These are phyloP conservation scores for Cryphonectria radicalis DNA, from an alignment of 2,329 filamentous ascomycete species.

Conservation along the genomic window DNA sequence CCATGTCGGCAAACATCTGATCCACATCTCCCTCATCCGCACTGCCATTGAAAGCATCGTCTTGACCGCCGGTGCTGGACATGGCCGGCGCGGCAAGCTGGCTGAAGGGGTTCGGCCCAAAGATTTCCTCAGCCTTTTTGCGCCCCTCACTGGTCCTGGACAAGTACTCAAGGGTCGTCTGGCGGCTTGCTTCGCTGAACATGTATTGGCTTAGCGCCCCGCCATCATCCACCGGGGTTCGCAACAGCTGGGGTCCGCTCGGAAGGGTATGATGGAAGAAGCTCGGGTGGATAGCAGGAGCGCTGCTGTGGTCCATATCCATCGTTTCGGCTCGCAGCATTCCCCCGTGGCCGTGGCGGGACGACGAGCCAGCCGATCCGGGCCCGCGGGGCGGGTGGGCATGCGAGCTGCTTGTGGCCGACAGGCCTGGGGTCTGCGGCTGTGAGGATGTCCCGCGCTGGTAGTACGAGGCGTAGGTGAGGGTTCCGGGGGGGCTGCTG, in stretches of 20 bases:
- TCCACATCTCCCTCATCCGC: constrained; percentile 53
- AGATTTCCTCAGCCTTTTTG: constrained; percentile 55
- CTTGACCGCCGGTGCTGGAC: constrained; percentile 27
- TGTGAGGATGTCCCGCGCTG: constrained; percentile 42
- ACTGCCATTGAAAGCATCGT: constrained; percentile 35
- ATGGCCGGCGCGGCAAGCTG: constrained; percentile 23
- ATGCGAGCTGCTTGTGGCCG: constrained; percentile 39
- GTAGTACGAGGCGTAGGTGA: constrained; percentile 40
- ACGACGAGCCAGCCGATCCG: constrained; percentile 41
- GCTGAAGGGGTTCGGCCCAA: constrained; percentile 53
- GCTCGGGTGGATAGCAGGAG: constrained; percentile 45
- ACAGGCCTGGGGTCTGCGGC: constrained; percentile 43
- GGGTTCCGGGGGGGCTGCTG: constrained; percentile 42
- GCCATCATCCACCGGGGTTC: constrained; percentile 41
- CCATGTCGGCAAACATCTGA: constrained; percentile 61
- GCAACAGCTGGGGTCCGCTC: constrained; percentile 49
- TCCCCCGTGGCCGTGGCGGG: constrained; percentile 37
- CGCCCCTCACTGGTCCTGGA: constrained; percentile 54
- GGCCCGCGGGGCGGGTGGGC: constrained; percentile 40
- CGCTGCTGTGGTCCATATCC: constrained; percentile 42
- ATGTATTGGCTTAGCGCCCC: constrained; percentile 52
- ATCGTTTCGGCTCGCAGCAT: constrained; percentile 43
- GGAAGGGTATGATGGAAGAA: constrained; percentile 45
- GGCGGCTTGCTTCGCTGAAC: constrained; percentile 48
- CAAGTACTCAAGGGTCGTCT: constrained; percentile 57